Percentiles rank a stretch among this genome's conserved stretches.
These are phyloP conservation scores for Aureobasidium sp. DNA, from an alignment of 2,329 filamentous ascomycete species.

Conservation along the genomic window DNA sequence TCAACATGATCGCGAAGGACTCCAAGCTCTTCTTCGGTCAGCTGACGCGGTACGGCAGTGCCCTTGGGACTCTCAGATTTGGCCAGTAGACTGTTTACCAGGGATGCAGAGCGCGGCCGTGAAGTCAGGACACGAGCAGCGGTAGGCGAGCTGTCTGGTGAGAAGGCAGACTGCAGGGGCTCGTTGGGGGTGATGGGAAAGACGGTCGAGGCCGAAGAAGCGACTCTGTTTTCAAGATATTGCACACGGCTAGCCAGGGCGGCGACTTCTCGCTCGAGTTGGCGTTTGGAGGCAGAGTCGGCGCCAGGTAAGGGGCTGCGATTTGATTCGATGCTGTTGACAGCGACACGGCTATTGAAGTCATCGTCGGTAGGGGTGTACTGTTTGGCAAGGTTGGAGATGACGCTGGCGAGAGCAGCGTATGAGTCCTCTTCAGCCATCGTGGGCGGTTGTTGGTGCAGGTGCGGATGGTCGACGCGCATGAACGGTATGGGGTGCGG, in stretches of 20 bases:
- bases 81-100: constrained; percentile 48
- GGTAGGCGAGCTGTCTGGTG: constrained; percentile 46
- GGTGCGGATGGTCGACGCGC: constrained; percentile 5
- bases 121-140: constrained; percentile 27
- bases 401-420: constrained; percentile 31
- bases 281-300: constrained; percentile 66
- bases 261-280: constrained; percentile 75
- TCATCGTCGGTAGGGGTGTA: constrained; percentile 37
- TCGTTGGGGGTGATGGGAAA: constrained; percentile 81
- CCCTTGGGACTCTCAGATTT: constrained; percentile 46
- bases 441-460: constrained; percentile 19
- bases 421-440: constrained; percentile 32
- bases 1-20: constrained; percentile 85
- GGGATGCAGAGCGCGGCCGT: constrained; percentile 31
- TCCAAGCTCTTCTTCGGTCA: constrained; percentile 76
- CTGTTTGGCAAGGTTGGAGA: constrained; percentile 43
- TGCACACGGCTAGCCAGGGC: constrained; percentile 72
- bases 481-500: not conserved
- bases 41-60: constrained; percentile 43
- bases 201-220: constrained; percentile 36
- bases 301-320: constrained; percentile 69
- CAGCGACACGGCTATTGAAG: constrained; percentile 39
- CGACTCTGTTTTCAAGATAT: constrained; percentile 68
- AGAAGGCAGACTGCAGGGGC: constrained; percentile 47
- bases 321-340: constrained; percentile 46